A percentile compares a stretch with the other conserved stretches of the same genome.
Conservation (phyloP, 306 rosid species). For the Cucumis melo region DNA sequence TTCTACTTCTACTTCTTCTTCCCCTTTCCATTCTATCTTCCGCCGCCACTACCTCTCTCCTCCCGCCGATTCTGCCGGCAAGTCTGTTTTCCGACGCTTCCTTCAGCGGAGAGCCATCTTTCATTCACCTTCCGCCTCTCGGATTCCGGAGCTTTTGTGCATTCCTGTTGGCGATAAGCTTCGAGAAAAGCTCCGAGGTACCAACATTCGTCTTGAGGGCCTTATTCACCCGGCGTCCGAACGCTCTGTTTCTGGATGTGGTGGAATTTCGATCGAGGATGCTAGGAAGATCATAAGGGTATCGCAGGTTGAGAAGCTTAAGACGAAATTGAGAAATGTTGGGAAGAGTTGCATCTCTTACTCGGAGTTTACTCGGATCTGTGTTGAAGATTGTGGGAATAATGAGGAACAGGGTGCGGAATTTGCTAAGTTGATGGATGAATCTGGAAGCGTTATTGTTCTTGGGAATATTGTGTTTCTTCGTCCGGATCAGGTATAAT, state of each 20-base stretch:
- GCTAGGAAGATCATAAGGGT: constrained; percentile 58
- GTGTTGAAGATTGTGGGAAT: constrained; percentile 35
- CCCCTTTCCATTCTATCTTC: constrained; percentile 11
- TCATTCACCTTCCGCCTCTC: constrained; percentile 17
- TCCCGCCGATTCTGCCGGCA: constrained; percentile 14
- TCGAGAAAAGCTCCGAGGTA: constrained; percentile 21
- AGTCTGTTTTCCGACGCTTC: constrained; percentile 37
- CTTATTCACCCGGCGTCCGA: constrained; percentile 15
- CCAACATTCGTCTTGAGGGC: constrained; percentile 15
- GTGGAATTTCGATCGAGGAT: constrained; percentile 30
- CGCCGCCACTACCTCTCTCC: constrained; percentile 28
- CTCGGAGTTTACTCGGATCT: constrained; percentile 40
- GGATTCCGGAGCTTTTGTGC: constrained; percentile 39
- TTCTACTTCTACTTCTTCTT: neutral
- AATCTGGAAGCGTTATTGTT: constrained; percentile 69
- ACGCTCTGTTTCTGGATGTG: constrained; percentile 2
- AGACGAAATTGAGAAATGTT: constrained; percentile 33
- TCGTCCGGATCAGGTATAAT: constrained; percentile 61
- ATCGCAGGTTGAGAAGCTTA: constrained; percentile 51
- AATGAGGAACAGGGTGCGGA: constrained; percentile 37
- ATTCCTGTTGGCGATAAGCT: constrained; percentile 45
- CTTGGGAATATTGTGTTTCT: constrained; percentile 68
- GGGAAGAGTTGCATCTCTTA: constrained; percentile 37
- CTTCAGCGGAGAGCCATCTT: constrained; percentile 26
- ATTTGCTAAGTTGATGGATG: constrained; percentile 59